phyloP scores from a whole-genome alignment of 2,329 filamentous ascomycete genomes.

The Diaporthe amygdali region DNA sequence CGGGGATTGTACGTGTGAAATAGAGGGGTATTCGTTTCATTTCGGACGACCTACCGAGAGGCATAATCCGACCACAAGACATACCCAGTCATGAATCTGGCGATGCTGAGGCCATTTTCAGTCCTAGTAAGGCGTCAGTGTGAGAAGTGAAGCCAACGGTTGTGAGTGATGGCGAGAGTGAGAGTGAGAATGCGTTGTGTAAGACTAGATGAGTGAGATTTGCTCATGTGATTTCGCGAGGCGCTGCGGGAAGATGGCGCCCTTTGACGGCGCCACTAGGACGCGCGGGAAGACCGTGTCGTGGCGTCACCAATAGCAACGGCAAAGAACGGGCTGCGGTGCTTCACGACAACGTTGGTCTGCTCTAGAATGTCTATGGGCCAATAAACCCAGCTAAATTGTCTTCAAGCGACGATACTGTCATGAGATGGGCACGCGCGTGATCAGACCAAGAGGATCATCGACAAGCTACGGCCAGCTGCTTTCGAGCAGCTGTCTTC shows the following conservation, averaged over 20 bases:
- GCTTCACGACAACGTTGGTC: neutral
- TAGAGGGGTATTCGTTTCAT: neutral
- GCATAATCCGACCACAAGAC: neutral
- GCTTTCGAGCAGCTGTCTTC: neutral
- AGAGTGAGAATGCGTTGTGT: too few species aligned
- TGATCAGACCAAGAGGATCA: neutral
- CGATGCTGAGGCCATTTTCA: neutral
- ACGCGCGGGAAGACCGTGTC: constrained; percentile 18
- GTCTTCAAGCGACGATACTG: neutral
- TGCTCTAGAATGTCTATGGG: neutral
- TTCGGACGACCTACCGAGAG: constrained; percentile 9
- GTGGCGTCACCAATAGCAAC: constrained; percentile 1
- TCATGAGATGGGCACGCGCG: neutral
- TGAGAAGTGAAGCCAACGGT: neutral
- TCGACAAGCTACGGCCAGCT: neutral
- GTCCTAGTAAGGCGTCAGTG: neutral
- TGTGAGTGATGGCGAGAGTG: neutral
- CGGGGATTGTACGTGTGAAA: neutral
- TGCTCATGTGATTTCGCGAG: constrained; percentile 14
- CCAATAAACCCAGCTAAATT: neutral
- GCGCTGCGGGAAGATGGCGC: constrained; percentile 12
- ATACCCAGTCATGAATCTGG: neutral
- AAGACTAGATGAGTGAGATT: neutral
- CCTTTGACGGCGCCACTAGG: neutral
- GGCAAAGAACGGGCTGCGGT: neutral